phyloP scores from a whole-genome alignment of 1,139 yeast genomes.

The Yamadazyma diddensiae region DNA sequence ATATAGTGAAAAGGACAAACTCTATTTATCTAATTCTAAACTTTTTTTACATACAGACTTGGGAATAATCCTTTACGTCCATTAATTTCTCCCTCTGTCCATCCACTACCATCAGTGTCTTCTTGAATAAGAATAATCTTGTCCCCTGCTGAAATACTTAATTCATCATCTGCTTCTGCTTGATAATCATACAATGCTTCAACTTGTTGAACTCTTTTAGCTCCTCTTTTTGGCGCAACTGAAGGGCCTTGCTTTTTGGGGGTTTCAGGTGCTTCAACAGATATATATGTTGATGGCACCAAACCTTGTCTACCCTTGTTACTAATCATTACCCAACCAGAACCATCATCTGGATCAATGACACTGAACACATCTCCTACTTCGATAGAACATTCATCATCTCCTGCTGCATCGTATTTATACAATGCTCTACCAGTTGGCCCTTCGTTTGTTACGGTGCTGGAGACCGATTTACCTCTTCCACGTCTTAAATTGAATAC shows the following conservation, averaged over 20 bases:
- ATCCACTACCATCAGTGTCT: constrained; percentile 85
- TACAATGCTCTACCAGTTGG: constrained; percentile 43
- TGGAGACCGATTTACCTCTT: constrained; percentile 22
- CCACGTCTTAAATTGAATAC: constrained; percentile 38
- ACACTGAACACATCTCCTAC: constrained; percentile 64
- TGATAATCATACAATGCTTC: constrained; percentile 76
- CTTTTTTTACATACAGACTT: constrained; percentile 59
- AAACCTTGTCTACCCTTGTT: constrained; percentile 57
- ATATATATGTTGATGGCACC: constrained; percentile 83
- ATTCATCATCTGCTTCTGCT: constrained; percentile 83
- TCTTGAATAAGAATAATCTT: constrained; percentile 59
- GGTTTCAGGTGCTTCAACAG: constrained; percentile 8
- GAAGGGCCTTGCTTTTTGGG: constrained; percentile 51
- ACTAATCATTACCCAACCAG: constrained; percentile 82
- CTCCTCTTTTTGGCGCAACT: constrained; percentile 84
- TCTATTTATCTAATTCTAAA: constrained; percentile 15
- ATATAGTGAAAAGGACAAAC: constrained; percentile 8
- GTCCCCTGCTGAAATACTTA: constrained; percentile 73
- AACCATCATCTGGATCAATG: constrained; percentile 73
- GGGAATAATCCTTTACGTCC: constrained; percentile 81
- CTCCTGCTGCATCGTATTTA: constrained; percentile 66
- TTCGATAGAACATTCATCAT: constrained; percentile 65
- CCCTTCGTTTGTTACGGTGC: constrained; percentile 18
- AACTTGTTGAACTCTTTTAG: constrained; percentile 60
- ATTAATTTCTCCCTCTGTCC: constrained; percentile 90